Base-by-base conservation (phyloP, 352 stramenopile species). In the Phytopythium helicoides region DNA sequence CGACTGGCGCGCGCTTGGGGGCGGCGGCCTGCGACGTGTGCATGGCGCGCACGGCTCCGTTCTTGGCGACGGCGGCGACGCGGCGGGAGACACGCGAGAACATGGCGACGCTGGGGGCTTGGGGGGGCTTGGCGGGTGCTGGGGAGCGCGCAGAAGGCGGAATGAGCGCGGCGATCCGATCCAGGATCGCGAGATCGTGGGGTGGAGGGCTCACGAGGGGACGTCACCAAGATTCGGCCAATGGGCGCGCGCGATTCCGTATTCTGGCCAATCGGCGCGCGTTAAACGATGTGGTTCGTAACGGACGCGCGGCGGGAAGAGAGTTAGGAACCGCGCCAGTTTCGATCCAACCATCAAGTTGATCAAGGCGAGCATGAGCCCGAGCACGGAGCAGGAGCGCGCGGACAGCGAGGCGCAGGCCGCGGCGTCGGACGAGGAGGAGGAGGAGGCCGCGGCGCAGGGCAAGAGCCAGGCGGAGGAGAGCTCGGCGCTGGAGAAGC, bases 381-480 rank as follows among this genome's bases (percentile, higher is more conserved):
- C 38, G 51, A 78, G 66, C 59, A 60, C 18, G 23, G 69, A 57
- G 40, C 36, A 45, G 11, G 52, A 46, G 38, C 54, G 53, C 41
- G 63, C 60, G 16, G 58, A 54, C 15, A 35, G 21, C 15, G 33
- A 59, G n/a, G 41, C 16, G 11, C 35, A 35, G 2, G 37, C 39
- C 11, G 57, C 56, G 10, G 48, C 25, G 4, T 75, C 85, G 10
- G 74, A 86, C 50, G 66, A 86, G 28, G 63, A 76, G 37, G 59
- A 82, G 34, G 66, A 83, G 38, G 63, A 73, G 37, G 53, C 52
- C 61, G 56, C 73, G 47, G 63, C 83, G 61, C 68, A 68, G 41
- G 63, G 67, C 15, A 92, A 92, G 71, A 92, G 75, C 68, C 81
- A 93, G 60, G 79, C 85, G 37, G 85, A 94, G 44, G 81, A 90